Evolutionary conservation across 2,329 filamentous ascomycete species (phyloP).

Genomic region (Bipolaris bicolor): DNA sequence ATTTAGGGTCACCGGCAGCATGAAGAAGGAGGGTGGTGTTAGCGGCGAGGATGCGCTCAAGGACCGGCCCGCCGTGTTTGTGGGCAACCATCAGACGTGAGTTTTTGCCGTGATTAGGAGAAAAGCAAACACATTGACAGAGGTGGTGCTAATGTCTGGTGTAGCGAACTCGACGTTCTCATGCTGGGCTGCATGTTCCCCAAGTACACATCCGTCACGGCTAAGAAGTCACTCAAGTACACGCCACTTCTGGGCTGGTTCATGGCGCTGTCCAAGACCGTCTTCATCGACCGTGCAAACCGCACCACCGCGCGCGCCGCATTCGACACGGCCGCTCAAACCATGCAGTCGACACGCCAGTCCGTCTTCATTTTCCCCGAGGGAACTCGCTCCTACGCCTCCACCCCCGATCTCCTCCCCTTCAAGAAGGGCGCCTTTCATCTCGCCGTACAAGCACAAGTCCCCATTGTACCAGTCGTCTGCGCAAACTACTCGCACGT

Average conservation of each 20-base stretch:
- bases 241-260: slow-evolving; percentile 93
- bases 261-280: slow-evolving; percentile 80
- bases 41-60: slow-evolving; percentile 43
- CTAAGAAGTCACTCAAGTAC: slow-evolving; percentile 81
- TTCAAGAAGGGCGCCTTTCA: slow-evolving; percentile 99
- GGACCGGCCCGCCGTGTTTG: slow-evolving; percentile 79
- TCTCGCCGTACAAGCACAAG: slow-evolving; percentile 89
- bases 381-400: slow-evolving; percentile 88
- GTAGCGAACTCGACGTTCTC: slow-evolving; percentile 83
- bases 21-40: slow-evolving; percentile 38
- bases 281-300: slow-evolving; percentile 95
- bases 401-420: slow-evolving; percentile 80
- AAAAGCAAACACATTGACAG: background rate
- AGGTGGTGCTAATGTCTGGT: slow-evolving; percentile 19
- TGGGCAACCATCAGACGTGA: slow-evolving; percentile 89
- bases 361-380: slow-evolving; percentile 89
- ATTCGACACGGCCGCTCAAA: slow-evolving; percentile 80
- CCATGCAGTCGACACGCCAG: slow-evolving; percentile 71
- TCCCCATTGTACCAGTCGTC: slow-evolving; percentile 84
- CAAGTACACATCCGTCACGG: slow-evolving; percentile 88
- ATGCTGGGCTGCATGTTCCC: slow-evolving; percentile 91
- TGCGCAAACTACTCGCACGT: slow-evolving; percentile 59
- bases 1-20: slow-evolving; percentile 67
- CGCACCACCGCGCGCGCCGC: slow-evolving; percentile 80
- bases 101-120: slow-evolving; percentile 20